Conservation (phyloP, 164 flowering plant species). For the Annona cherimola region DNA sequence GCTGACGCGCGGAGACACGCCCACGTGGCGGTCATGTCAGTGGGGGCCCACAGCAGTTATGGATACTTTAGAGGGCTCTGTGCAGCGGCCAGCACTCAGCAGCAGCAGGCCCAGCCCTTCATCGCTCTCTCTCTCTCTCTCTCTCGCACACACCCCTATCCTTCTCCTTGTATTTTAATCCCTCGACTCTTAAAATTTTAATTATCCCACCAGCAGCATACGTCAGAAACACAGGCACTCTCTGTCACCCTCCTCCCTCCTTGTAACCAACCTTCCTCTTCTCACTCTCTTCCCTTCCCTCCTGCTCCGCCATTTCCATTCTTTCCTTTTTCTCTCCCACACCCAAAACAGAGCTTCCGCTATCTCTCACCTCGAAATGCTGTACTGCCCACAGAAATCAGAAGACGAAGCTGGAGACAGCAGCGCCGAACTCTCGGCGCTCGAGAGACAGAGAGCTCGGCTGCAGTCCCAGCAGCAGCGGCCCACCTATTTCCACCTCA, state of each 20-base stretch:
- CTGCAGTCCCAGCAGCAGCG: constrained; percentile 44
- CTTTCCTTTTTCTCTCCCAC: background rate
- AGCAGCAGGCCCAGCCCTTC: background rate
- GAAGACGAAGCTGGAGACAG: constrained; percentile 12
- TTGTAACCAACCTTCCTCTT: background rate
- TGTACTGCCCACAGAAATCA: constrained; percentile 34
- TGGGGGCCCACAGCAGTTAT: constrained; percentile 8
- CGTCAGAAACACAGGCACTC: constrained; percentile 16
- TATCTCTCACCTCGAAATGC: constrained; percentile 27
- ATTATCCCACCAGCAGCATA: constrained; percentile 21
- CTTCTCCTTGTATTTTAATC: background rate
- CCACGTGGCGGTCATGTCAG: constrained; percentile 25
- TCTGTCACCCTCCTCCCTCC: constrained; percentile 13
- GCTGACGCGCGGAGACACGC: constrained; percentile 9
- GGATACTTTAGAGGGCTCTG: constrained; percentile 1
- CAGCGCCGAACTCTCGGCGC: constrained; percentile 41
- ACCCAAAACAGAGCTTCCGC: constrained; percentile 31
- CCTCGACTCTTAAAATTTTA: too few relatives aligned
- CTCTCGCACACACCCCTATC: constrained; percentile 3
- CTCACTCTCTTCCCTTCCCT: constrained; percentile 3
- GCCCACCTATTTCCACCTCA: constrained; percentile 23
- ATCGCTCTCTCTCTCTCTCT: constrained; percentile 2
- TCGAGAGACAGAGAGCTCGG: constrained; percentile 52
- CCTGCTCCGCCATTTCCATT: background rate
- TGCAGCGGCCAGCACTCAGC: background rate